Base-by-base conservation (phyloP, 305 asterid species). In the Fraxinus latifolia region DNA sequence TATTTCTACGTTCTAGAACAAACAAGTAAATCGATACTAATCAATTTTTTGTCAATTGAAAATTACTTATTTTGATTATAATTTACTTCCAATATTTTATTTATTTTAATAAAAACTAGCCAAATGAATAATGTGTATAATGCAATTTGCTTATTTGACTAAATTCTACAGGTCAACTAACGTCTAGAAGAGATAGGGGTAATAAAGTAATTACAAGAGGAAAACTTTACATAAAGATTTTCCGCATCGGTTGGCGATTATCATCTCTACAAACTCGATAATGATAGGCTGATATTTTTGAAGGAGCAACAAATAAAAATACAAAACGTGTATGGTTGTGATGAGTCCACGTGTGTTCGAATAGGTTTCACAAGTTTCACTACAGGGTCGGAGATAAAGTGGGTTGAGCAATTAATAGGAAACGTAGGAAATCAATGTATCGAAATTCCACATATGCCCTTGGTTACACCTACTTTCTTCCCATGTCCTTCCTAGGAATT, bases 251-350 rank as follows among this genome's bases (percentile, higher is more conserved):
- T 55, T 6, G 79, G 23, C 58, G 37, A 81, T 58, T 17, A 62
- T 5, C 39, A 31, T 21, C 31, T 80, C 27, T 3, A 34, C 67
- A 68, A 42, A 78, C 55, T 58, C 9, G 71, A 76, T 21, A 73
- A 60, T 17, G 80, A 82, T 80, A 53, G 84, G 85, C 39, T 9
- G 88, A 89, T 88, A 78, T 86, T 86, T 86, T 65, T 67, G 36
- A 12, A 0, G 39, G 4, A 25, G 12, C 15, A 4, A 1, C 84
- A 62, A 85, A 73, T 71, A 0, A 12, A 0, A 1, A 2, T 0
- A 0, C 0, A 44, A 71, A 44, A 87, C 82, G 86, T 87, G 88
- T 77, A 81, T 87, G 89, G 73, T 1, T 4, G 0, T 34, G 47
- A 84, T 82, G 7, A 2, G 72, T 34, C 88, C 85, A 82, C 89